Evolutionary conservation across 768 basidiomycete species (phyloP).

Genomic region (Scleroderma citrinum): DNA sequence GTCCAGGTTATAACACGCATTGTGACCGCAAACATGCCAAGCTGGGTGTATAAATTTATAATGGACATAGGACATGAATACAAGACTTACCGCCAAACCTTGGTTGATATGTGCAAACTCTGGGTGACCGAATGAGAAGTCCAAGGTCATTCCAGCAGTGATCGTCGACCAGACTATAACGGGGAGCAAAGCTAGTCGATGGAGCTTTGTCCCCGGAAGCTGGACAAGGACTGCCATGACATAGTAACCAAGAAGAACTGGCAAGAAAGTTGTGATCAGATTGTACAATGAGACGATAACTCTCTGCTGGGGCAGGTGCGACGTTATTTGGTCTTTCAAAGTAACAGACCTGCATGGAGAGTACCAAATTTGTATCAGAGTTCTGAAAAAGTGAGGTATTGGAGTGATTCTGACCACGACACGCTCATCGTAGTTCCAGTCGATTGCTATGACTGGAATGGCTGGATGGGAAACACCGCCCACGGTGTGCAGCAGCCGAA

Average conservation of each 20-base stretch:
- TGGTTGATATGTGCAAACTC: slow-evolving; percentile 3
- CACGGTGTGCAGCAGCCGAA: too few species aligned
- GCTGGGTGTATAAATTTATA: slow-evolving; percentile 9
- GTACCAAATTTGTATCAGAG: too few species aligned
- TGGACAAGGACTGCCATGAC: not conserved
- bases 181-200: slow-evolving; percentile 41
- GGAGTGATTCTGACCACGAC: too few species aligned
- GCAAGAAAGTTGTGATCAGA: not conserved
- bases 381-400: too few species aligned
- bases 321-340: not conserved
- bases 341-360: not conserved
- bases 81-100: slow-evolving; percentile 5
- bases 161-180: slow-evolving; percentile 38
- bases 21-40: slow-evolving; percentile 18
- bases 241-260: too few species aligned
- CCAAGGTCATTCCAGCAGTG: slow-evolving; percentile 23
- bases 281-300: not conserved
- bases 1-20: slow-evolving; percentile 23
- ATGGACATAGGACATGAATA: not conserved
- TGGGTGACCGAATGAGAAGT: slow-evolving; percentile 2
- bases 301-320: not conserved
- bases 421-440: too few species aligned
- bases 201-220: not conserved
- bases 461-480: too few species aligned
- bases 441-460: too few species aligned